These are phyloP conservation scores for Sporothrix mexicana DNA, from an alignment of 2,329 filamentous ascomycete species.

Conservation along the genomic window DNA sequence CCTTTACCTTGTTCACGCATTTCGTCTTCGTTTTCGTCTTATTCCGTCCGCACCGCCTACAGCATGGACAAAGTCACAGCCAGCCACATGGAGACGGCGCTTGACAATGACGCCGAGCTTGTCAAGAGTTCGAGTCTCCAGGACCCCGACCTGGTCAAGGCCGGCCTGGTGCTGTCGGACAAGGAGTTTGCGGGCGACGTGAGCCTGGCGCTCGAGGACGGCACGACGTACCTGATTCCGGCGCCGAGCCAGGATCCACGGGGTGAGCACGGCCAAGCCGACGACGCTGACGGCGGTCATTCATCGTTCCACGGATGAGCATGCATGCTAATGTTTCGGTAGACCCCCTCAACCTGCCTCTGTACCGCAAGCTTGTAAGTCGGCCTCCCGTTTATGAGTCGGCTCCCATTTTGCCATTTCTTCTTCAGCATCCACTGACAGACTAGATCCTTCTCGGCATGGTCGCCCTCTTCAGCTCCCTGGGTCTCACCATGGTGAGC, in stretches of 20 bases:
- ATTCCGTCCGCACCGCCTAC: neutral
- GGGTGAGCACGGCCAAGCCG: too few relatives aligned
- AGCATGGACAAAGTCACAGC: constrained; percentile 1
- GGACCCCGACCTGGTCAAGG: neutral
- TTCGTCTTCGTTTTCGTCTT: neutral
- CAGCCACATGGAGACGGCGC: neutral
- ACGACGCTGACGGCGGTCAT: too few relatives aligned
- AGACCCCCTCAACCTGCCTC: constrained; percentile 13
- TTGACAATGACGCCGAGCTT: constrained; percentile 11
- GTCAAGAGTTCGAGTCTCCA: neutral
- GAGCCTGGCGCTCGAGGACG: constrained; percentile 1
- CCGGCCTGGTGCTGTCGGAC: neutral
- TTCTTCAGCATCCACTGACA: neutral
- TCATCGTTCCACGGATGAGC: too few relatives aligned
- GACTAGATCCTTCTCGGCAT: neutral
- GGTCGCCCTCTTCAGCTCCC: neutral
- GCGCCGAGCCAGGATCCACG: constrained; percentile 21
- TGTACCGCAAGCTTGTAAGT: constrained; percentile 11
- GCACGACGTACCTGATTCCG: constrained; percentile 1
- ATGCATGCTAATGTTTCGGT: neutral
- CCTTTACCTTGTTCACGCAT: neutral
- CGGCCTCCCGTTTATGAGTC: too few relatives aligned
- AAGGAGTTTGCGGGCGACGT: neutral
- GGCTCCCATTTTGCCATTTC: too few relatives aligned
- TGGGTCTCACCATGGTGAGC: constrained; percentile 16